These are phyloP conservation scores for Claviceps monticola DNA, from an alignment of 2,329 filamentous ascomycete genomes.

Conservation along the genomic window DNA sequence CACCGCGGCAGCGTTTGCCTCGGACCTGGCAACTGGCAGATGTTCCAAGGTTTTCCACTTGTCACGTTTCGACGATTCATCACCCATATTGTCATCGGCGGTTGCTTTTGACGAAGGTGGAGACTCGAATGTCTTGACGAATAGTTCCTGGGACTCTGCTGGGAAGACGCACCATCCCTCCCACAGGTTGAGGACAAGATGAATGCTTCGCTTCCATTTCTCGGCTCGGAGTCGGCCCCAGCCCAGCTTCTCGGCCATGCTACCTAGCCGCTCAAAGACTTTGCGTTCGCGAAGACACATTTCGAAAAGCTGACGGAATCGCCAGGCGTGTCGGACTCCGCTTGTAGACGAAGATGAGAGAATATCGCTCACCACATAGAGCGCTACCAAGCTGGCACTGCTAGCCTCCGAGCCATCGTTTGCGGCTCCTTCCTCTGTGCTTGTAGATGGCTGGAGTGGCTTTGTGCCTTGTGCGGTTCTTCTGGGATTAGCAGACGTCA, in stretches of 20 bases:
- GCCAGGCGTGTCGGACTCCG: conserved; percentile 72
- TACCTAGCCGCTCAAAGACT: conserved; percentile 63
- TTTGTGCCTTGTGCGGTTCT: conserved; percentile 28
- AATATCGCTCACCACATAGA: conserved; percentile 69
- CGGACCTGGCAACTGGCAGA: conserved; percentile 2
- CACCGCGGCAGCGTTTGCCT: conserved; percentile 4
- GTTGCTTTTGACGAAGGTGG: conserved; percentile 35
- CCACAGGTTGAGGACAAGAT: conserved; percentile 56
- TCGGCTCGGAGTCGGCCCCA: conserved; percentile 76
- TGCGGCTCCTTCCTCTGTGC: conserved; percentile 22
- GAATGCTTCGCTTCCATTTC: conserved; percentile 70
- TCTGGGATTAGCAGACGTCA: conserved; percentile 55
- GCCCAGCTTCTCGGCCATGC: conserved; percentile 53
- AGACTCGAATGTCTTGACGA: conserved; percentile 57
- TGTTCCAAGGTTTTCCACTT: conserved; percentile 39
- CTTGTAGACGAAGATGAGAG: conserved; percentile 64
- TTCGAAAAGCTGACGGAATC: conserved; percentile 72
- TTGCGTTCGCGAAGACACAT: conserved; percentile 50
- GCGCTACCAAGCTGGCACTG: conserved; percentile 59
- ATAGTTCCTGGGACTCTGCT: conserved; percentile 55
- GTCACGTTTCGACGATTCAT: conserved; percentile 19
- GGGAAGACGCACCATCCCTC: conserved; percentile 62
- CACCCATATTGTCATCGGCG: conserved; percentile 12
- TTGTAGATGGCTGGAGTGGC: conserved; percentile 11
- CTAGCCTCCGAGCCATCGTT: conserved; percentile 47